phyloP scores from a whole-genome alignment of 2,329 filamentous ascomycete genomes.

The Aspergillus sclerotialis region DNA sequence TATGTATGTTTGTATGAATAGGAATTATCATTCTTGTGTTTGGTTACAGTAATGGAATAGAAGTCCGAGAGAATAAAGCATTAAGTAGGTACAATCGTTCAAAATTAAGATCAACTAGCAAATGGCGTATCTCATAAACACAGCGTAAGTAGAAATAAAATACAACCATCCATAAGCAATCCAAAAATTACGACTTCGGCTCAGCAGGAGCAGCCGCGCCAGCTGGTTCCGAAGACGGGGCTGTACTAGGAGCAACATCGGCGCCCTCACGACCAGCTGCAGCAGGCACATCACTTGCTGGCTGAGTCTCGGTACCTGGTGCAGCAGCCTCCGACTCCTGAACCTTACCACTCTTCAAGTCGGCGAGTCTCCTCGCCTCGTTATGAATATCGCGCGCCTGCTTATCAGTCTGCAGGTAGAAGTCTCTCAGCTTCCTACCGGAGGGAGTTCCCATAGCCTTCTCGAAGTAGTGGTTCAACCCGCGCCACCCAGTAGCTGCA shows the following conservation, averaged over 20 bases:
- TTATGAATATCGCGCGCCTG: slow-evolving; percentile 91
- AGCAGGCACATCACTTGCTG: slow-evolving; percentile 8
- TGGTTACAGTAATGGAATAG: not conserved
- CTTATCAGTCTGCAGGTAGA: slow-evolving; percentile 78
- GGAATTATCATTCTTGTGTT: not conserved
- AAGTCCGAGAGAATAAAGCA: no score
- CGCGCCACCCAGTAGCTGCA: slow-evolving; percentile 59
- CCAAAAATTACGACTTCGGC: slow-evolving; percentile 24
- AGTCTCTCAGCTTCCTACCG: slow-evolving; percentile 77
- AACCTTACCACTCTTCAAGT: slow-evolving; percentile 63
- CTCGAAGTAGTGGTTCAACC: slow-evolving; percentile 85
- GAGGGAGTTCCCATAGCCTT: slow-evolving; percentile 83
- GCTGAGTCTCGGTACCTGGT: slow-evolving; percentile 26
- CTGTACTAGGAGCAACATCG: slow-evolving; percentile 12
- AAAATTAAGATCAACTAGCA: not conserved
- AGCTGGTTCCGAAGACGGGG: slow-evolving; percentile 15
- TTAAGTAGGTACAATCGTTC: not conserved
- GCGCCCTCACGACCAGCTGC: slow-evolving; percentile 9
- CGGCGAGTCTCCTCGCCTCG: slow-evolving; percentile 80
- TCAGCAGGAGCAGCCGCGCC: slow-evolving; percentile 19
- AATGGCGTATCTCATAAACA: not conserved
- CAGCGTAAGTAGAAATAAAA: no score
- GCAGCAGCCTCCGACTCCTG: slow-evolving; percentile 33
- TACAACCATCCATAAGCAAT: no score
- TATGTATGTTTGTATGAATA: no score